phyloP scores from a whole-genome alignment of 2,329 filamentous ascomycete genomes.

The Diplodia sapinea region DNA sequence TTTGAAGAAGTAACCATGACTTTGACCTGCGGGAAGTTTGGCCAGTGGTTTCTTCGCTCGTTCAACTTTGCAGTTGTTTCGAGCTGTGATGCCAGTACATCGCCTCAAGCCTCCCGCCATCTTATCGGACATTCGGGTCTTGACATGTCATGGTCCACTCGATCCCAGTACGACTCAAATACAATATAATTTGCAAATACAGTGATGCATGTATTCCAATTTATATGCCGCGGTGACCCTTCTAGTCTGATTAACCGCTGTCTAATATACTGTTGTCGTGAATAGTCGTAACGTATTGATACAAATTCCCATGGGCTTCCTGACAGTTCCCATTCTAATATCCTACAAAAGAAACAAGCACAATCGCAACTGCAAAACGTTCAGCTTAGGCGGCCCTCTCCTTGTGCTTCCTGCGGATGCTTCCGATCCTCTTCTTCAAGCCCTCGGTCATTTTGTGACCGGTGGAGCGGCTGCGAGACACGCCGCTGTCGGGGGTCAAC shows the following conservation, averaged over 20 bases:
- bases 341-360: conserved; percentile 17
- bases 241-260: background rate
- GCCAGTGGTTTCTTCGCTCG: background rate
- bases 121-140: no score
- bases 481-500: conserved; percentile 36
- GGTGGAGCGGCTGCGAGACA: conserved; percentile 45
- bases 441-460: conserved; percentile 46
- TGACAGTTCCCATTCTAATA: background rate
- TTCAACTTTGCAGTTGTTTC: background rate
- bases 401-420: conserved; percentile 48
- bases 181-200: no score
- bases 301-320: conserved; percentile 12
- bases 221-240: background rate
- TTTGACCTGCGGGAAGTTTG: background rate
- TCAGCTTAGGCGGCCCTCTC: conserved; percentile 9
- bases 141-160: background rate
- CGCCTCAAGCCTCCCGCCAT: no score
- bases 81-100: background rate
- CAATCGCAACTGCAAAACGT: background rate
- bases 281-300: conserved; percentile 15
- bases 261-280: conserved; percentile 13
- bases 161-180: no score
- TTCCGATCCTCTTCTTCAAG: conserved; percentile 56
- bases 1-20: background rate
- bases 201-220: background rate